A percentile compares a stretch with the other conserved stretches of the same genome.
phyloP scores from a whole-genome alignment of 2,329 filamentous ascomycete genomes.

The Penicillium aurantiogriseum region DNA sequence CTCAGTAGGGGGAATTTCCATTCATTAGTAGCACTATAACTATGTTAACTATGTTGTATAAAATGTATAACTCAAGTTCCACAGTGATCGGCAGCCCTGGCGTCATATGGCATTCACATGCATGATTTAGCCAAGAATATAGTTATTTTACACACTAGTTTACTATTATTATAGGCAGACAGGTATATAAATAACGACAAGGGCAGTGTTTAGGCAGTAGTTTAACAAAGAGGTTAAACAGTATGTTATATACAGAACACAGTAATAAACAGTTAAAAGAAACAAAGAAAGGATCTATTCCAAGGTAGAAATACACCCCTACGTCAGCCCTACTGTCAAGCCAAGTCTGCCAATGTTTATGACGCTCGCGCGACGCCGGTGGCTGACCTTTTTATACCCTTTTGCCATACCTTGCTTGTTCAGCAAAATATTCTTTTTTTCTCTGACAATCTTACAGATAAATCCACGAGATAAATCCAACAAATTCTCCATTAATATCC shows the following conservation, averaged over 20 bases:
- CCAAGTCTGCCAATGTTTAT: slow-evolving; percentile 10
- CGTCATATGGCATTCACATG: slow-evolving; percentile 1
- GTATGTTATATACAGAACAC: neutral
- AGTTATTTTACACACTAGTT: no score
- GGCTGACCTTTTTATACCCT: slow-evolving; percentile 11
- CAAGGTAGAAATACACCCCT: no score
- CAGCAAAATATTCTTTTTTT: neutral
- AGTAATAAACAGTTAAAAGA: neutral
- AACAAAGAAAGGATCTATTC: no score
- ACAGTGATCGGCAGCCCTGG: neutral
- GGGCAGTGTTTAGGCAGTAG: neutral
- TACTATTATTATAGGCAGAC: neutral
- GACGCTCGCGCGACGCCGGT: slow-evolving; percentile 23
- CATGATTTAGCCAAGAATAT: neutral
- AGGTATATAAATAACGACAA: neutral
- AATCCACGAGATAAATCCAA: neutral
- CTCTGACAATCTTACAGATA: neutral
- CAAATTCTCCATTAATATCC: neutral
- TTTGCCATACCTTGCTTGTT: slow-evolving; percentile 1
- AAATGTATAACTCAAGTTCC: neutral
- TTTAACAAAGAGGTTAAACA: neutral
- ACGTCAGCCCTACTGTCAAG: slow-evolving; percentile 9
- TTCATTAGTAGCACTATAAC: neutral
- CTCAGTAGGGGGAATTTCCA: neutral
- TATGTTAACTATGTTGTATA: no score